These are phyloP conservation scores for Baorangia bicolor DNA, from an alignment of 768 basidiomycete genomes.

Conservation along the genomic window DNA sequence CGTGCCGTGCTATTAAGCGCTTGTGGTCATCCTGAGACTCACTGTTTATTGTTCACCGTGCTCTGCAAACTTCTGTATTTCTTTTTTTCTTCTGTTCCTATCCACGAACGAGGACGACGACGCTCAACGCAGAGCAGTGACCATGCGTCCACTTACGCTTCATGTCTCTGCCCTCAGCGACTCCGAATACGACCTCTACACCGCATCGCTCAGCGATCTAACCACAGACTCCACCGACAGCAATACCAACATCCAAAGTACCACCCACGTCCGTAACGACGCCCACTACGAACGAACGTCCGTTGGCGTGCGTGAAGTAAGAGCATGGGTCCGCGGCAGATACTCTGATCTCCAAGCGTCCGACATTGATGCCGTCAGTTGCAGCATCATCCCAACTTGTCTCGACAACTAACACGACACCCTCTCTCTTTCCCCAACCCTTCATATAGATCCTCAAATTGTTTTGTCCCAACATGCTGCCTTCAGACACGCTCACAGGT, in stretches of 20 bases:
- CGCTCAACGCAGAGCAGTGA: not conserved
- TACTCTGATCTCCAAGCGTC: conserved; percentile 53
- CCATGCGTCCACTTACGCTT: conserved; percentile 63
- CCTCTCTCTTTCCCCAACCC: not conserved
- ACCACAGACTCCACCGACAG: conserved; percentile 35
- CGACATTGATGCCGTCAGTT: conserved; percentile 59
- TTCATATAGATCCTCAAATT: conserved; percentile 57
- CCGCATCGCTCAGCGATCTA: conserved; percentile 55
- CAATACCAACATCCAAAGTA: not conserved
- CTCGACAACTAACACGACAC: not conserved
- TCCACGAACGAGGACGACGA: conserved; percentile 1
- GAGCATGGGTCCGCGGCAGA: conserved; percentile 75
- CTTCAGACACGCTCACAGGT: conserved; percentile 54
- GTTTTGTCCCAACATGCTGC: conserved; percentile 56
- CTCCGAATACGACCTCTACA: conserved; percentile 68
- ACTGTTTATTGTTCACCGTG: not conserved
- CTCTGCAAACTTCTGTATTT: not conserved
- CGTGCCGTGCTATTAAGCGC: conserved; percentile 8
- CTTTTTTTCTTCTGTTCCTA: not conserved
- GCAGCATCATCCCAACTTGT: not conserved
- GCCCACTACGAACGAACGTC: conserved; percentile 51
- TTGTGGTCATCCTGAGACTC: not conserved
- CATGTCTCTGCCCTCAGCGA: conserved; percentile 78
- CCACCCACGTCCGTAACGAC: conserved; percentile 36
- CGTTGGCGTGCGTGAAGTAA: conserved; percentile 62